Conservation (phyloP, 169 alveolate species). For the Babesia ovis region DNA sequence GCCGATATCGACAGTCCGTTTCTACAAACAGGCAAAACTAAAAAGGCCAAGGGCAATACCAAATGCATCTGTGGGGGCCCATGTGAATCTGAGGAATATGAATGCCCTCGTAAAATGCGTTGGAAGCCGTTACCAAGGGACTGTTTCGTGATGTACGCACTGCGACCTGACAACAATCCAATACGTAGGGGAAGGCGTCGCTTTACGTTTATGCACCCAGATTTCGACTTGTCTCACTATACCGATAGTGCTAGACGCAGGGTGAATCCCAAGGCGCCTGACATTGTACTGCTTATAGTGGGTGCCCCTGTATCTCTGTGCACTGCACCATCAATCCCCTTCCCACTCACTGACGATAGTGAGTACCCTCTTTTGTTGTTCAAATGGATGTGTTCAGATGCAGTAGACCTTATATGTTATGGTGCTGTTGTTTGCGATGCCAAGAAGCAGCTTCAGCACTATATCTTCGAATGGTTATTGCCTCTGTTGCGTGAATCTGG, state of each 20-base stretch:
- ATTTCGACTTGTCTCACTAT: slow-evolving; percentile 62
- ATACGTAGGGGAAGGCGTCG: slow-evolving; percentile 74
- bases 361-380: slow-evolving; percentile 79
- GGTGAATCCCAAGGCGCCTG: slow-evolving; percentile 65
- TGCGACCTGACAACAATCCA: slow-evolving; percentile 79
- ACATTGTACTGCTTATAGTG: slow-evolving; percentile 58
- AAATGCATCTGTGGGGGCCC: slow-evolving; percentile 61
- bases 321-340: slow-evolving; percentile 36
- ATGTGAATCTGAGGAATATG: slow-evolving; percentile 56
- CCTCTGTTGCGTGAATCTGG: slow-evolving; percentile 76
- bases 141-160: slow-evolving; percentile 76
- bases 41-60: slow-evolving; percentile 42
- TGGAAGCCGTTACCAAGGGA: slow-evolving; percentile 79
- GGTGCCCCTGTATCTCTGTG: slow-evolving; percentile 67
- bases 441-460: slow-evolving; percentile 79
- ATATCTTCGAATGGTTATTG: slow-evolving; percentile 80
- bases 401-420: slow-evolving; percentile 74
- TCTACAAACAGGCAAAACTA: slow-evolving; percentile 25
- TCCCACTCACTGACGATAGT: slow-evolving; percentile 77
- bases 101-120: slow-evolving; percentile 51
- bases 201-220: slow-evolving; percentile 79
- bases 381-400: slow-evolving; percentile 79
- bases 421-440: slow-evolving; percentile 84
- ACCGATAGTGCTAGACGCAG: slow-evolving; percentile 67
- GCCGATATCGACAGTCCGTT: slow-evolving; percentile 38